phyloP scores from a whole-genome alignment of 78 protist genomes.

The Emiliania huxleyi region DNA sequence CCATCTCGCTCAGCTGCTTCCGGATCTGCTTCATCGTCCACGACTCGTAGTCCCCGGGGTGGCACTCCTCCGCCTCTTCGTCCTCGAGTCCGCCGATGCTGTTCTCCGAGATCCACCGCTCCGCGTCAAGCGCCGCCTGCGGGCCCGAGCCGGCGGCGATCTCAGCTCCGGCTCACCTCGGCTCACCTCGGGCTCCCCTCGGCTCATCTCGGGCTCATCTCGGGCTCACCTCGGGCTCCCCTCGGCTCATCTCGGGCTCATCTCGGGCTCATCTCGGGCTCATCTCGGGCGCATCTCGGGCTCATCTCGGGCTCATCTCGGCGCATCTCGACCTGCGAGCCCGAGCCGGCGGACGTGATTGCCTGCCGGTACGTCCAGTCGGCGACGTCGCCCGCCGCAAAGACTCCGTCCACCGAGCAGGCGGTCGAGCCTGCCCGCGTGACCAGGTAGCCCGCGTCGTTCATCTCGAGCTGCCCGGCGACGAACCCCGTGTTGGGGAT shows the following conservation, averaged over 20 bases:
- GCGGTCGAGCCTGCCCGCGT: not conserved
- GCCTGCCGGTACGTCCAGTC: constrained; percentile 38
- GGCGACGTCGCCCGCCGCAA: constrained; percentile 46
- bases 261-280: too few species aligned
- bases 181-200: too few species aligned
- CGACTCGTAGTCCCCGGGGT: not conserved
- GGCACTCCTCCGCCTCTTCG: not conserved
- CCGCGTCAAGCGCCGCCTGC: constrained; percentile 37
- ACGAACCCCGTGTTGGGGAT: constrained; percentile 31
- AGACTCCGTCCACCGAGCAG: not conserved
- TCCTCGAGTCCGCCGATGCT: not conserved
- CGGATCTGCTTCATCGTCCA: constrained; percentile 18
- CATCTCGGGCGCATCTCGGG: too few species aligned
- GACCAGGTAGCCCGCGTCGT: not conserved
- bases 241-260: too few species aligned
- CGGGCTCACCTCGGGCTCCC: too few species aligned
- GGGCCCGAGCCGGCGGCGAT: constrained; percentile 30
- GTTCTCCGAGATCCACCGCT: constrained; percentile 40
- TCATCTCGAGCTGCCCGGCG: constrained; percentile 21
- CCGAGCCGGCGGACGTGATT: too few species aligned
- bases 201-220: too few species aligned
- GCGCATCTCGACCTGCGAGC: too few species aligned
- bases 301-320: too few species aligned
- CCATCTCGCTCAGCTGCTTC: not conserved
- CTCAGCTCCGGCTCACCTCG: too few species aligned